Evolutionary conservation across 2,329 filamentous ascomycete species (phyloP).

Genomic region (Calycina herbarum): DNA sequence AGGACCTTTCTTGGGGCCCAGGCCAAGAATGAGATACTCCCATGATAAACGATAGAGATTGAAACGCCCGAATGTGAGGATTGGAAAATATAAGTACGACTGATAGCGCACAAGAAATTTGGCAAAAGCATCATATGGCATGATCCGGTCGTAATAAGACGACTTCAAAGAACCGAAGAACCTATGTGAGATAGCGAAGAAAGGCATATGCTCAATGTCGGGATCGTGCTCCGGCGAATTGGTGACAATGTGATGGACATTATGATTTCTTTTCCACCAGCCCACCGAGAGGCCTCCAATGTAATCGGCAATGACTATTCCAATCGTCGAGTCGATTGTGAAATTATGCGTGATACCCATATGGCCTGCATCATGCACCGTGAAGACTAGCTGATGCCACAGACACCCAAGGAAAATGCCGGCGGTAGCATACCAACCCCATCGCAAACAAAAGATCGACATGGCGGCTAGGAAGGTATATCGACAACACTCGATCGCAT

Average conservation of each 20-base stretch:
- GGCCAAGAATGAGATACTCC: constrained; percentile 70
- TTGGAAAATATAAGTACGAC: constrained; percentile 78
- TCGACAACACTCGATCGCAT: constrained; percentile 71
- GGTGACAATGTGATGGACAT: constrained; percentile 95
- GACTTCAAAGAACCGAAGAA: constrained; percentile 73
- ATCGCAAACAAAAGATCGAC: constrained; percentile 60
- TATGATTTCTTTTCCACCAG: constrained; percentile 98
- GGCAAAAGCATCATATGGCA: constrained; percentile 75
- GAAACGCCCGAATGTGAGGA: constrained; percentile 80
- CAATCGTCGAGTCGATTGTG: constrained; percentile 77
- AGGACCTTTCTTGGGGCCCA: constrained; percentile 71
- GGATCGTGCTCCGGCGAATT: constrained; percentile 95
- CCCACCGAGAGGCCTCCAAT: constrained; percentile 85
- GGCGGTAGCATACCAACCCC: constrained; percentile 67
- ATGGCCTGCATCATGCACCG: constrained; percentile 91
- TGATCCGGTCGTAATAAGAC: constrained; percentile 79
- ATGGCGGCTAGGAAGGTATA: constrained; percentile 68
- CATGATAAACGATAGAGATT: constrained; percentile 84
- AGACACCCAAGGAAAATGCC: constrained; percentile 76
- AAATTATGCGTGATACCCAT: constrained; percentile 97
- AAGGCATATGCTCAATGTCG: constrained; percentile 87
- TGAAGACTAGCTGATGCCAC: constrained; percentile 95
- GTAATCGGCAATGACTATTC: constrained; percentile 87
- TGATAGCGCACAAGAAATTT: constrained; percentile 72
- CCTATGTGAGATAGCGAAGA: constrained; percentile 83